Percentiles rank a stretch among this genome's conserved stretches.
phyloP scores from a whole-genome alignment of 208 protist species.

The Phytomonas francai region DNA sequence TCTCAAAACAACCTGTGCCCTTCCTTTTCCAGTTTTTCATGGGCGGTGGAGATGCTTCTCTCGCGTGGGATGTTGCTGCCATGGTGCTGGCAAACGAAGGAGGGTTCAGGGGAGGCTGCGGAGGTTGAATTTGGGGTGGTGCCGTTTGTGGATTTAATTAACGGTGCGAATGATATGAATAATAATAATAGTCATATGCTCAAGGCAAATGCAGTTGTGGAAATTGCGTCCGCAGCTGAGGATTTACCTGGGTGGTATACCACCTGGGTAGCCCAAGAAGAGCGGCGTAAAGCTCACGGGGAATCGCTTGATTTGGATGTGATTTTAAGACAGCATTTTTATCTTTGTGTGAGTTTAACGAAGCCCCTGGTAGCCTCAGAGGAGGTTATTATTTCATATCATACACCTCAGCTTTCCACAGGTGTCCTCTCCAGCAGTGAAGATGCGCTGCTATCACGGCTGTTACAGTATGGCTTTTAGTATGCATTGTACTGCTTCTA shows the following conservation, averaged over 20 bases:
- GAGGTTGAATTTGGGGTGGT: constrained; percentile 60
- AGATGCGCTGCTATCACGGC: constrained; percentile 38
- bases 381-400: constrained; percentile 74
- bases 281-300: constrained; percentile 19
- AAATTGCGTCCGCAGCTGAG: constrained; percentile 47
- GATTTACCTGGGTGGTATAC: constrained; percentile 67
- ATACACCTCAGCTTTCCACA: constrained; percentile 27
- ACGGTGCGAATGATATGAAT: constrained; percentile 31
- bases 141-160: constrained; percentile 76
- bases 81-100: constrained; percentile 27
- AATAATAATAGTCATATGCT: not conserved
- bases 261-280: constrained; percentile 26
- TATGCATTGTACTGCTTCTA: not conserved
- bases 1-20: constrained; percentile 36
- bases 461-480: constrained; percentile 70
- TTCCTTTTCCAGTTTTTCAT: constrained; percentile 28
- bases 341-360: constrained; percentile 49
- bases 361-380: constrained; percentile 40
- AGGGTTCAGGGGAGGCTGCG: not conserved
- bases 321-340: constrained; percentile 48
- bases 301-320: constrained; percentile 15
- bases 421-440: constrained; percentile 29
- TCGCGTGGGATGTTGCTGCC: constrained; percentile 50
- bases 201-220: constrained; percentile 46
- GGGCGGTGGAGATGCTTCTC: constrained; percentile 59